Conservation (phyloP, 2,329 filamentous ascomycete species). For the Dissoconium aciculare region DNA sequence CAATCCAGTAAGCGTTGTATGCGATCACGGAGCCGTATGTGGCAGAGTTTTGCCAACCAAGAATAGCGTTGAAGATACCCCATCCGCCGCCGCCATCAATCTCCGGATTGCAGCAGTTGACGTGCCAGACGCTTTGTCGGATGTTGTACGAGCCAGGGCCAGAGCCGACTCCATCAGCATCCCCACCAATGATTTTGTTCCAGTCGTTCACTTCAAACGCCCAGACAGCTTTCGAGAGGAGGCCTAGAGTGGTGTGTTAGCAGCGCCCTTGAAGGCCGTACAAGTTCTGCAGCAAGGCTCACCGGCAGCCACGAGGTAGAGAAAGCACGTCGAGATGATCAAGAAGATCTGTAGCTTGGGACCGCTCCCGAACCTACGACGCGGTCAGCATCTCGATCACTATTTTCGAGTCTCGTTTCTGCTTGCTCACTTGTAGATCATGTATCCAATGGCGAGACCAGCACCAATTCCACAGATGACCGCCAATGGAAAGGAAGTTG, state of each 20-base stretch:
- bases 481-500: conserved; percentile 61
- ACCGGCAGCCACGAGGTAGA: conserved; percentile 73
- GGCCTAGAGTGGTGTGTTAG: conserved; percentile 19
- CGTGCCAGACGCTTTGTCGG: conserved; percentile 62
- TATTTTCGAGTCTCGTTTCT: too few relatives aligned
- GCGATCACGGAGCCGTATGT: conserved; percentile 77
- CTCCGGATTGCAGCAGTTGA: conserved; percentile 68
- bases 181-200: conserved; percentile 49
- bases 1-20: conserved; percentile 79
- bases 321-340: conserved; percentile 64
- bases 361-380: conserved; percentile 31
- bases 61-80: conserved; percentile 74
- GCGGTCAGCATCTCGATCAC: conserved; percentile 11
- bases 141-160: conserved; percentile 72
- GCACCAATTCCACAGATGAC: conserved; percentile 57
- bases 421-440: conserved; percentile 59
- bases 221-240: conserved; percentile 68
- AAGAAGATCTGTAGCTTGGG: conserved; percentile 60
- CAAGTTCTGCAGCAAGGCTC: conserved; percentile 7
- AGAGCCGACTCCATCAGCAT: conserved; percentile 45
- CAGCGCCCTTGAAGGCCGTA: too few relatives aligned
- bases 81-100: conserved; percentile 62
- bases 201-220: conserved; percentile 55
- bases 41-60: conserved; percentile 79
- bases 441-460: conserved; percentile 51